phyloP scores from a whole-genome alignment of 768 basidiomycete species.

The Boletus vinaceobasis region DNA sequence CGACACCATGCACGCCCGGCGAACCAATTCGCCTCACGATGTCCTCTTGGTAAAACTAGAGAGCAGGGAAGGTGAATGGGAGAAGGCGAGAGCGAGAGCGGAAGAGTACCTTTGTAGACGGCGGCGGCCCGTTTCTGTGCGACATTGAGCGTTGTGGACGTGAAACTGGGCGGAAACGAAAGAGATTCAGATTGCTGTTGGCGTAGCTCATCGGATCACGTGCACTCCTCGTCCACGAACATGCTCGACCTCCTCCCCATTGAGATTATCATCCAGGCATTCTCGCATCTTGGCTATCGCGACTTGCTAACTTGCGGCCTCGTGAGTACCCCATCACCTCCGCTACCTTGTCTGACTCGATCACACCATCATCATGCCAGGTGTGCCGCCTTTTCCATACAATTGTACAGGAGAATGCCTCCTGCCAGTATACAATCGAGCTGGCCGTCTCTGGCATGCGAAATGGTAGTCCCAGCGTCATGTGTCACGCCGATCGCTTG shows the following conservation, averaged over 20 bases:
- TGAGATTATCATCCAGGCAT: conserved; percentile 24
- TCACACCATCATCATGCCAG: conserved; percentile 17
- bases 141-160: conserved; percentile 26
- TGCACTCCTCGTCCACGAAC: not conserved
- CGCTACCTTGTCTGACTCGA: not conserved
- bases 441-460: conserved; percentile 43
- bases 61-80: not conserved
- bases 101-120: conserved; percentile 33
- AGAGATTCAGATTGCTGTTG: not conserved
- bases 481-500: conserved; percentile 35
- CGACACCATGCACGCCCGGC: conserved; percentile 51
- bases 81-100: not conserved
- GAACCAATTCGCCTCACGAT: conserved; percentile 49
- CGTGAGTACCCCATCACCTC: conserved; percentile 10
- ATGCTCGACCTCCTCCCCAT: conserved; percentile 19
- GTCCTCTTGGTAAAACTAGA: conserved; percentile 66
- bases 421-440: conserved; percentile 43
- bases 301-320: conserved; percentile 28
- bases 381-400: conserved; percentile 33
- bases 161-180: not conserved
- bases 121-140: conserved; percentile 16
- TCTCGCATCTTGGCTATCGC: conserved; percentile 19
- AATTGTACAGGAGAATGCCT: conserved; percentile 28
- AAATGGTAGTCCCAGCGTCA: conserved; percentile 32
- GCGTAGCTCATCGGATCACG: conserved; percentile 16